These are phyloP conservation scores for Rhizopus stolonifer DNA, from an alignment of 371 early-diverging fungal species.

Conservation along the genomic window DNA sequence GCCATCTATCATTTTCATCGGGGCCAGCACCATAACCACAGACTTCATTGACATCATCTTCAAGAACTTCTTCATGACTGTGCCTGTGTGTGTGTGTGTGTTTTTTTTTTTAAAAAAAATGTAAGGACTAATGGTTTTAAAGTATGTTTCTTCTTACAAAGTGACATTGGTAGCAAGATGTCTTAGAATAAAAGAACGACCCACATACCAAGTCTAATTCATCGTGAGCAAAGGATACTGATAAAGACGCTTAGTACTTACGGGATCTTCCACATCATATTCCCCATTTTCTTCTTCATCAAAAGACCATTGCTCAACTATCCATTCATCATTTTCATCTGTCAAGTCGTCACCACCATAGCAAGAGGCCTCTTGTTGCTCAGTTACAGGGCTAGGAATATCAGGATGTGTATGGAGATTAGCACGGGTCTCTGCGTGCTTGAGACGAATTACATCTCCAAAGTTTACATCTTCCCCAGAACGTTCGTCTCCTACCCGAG, in stretches of 20 bases:
- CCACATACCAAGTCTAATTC: constrained; percentile 48
- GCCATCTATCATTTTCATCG: constrained; percentile 65
- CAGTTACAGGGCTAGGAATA: constrained; percentile 47
- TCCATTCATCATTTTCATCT: constrained; percentile 67
- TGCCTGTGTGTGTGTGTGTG: constrained; percentile 37
- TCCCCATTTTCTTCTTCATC: constrained; percentile 34
- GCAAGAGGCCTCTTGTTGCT: constrained; percentile 63
- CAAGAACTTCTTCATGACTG: constrained; percentile 40
- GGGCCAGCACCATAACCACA: constrained; percentile 48
- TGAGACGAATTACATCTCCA: constrained; percentile 55
- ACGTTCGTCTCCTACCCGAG: constrained; percentile 32
- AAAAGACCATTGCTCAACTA: constrained; percentile 46
- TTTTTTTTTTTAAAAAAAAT: background rate
- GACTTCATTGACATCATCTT: constrained; percentile 51
- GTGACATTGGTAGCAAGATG: constrained; percentile 52
- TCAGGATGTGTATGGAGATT: constrained; percentile 62
- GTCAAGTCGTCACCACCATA: constrained; percentile 46
- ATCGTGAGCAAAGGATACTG: background rate
- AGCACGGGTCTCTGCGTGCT: constrained; percentile 46
- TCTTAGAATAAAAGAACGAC: constrained; percentile 46
- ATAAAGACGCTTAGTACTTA: constrained; percentile 11
- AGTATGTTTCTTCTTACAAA: constrained; percentile 32
- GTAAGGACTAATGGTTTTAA: background rate
- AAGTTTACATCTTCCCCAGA: constrained; percentile 48
- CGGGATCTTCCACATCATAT: constrained; percentile 31